Conservation (phyloP, 2,329 filamentous ascomycete genomes). For the Alternaria novae-zelandiae region DNA sequence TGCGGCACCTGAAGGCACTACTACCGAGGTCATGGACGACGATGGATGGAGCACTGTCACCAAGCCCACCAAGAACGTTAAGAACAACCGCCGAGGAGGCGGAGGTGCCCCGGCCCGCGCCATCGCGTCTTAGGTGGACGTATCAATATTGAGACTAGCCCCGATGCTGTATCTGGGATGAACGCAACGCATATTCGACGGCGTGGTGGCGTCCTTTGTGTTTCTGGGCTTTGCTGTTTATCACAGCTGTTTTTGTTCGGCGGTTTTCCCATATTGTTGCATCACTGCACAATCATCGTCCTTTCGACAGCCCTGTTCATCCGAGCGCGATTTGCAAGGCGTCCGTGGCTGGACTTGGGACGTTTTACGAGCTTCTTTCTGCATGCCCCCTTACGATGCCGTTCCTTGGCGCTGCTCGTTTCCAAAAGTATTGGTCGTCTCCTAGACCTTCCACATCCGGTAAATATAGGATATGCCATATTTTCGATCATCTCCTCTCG, state of each 20-base stretch:
- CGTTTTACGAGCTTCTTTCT: slow-evolving; percentile 17
- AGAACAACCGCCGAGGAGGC: slow-evolving; percentile 49
- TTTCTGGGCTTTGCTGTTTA: slow-evolving; percentile 27
- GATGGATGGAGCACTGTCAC: slow-evolving; percentile 62
- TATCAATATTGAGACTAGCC: slow-evolving; percentile 12
- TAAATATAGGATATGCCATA: slow-evolving; percentile 31
- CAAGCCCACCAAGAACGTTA: slow-evolving; percentile 51
- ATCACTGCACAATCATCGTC: slow-evolving; percentile 18
- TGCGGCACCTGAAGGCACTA: slow-evolving; percentile 45
- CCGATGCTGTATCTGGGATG: slow-evolving; percentile 28
- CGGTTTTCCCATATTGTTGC: slow-evolving; percentile 24
- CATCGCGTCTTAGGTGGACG: slow-evolving; percentile 52
- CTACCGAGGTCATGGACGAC: slow-evolving; percentile 57
- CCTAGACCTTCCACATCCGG: slow-evolving; percentile 26
- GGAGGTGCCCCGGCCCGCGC: slow-evolving; percentile 50
- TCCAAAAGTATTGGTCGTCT: slow-evolving; percentile 44
- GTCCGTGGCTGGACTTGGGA: slow-evolving; percentile 24
- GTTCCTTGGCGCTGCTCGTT: slow-evolving; percentile 26
- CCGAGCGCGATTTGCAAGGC: slow-evolving; percentile 21
- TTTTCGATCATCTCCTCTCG: slow-evolving; percentile 30
- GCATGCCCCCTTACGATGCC: slow-evolving; percentile 29
- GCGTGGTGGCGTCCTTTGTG: slow-evolving; percentile 33
- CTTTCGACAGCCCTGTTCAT: slow-evolving; percentile 17
- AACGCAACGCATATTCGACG: slow-evolving; percentile 34
- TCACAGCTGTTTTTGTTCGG: slow-evolving; percentile 33